Base-by-base conservation (phyloP, 495 filamentous ascomycete species). In the Penicillium macrosclerotiorum region DNA sequence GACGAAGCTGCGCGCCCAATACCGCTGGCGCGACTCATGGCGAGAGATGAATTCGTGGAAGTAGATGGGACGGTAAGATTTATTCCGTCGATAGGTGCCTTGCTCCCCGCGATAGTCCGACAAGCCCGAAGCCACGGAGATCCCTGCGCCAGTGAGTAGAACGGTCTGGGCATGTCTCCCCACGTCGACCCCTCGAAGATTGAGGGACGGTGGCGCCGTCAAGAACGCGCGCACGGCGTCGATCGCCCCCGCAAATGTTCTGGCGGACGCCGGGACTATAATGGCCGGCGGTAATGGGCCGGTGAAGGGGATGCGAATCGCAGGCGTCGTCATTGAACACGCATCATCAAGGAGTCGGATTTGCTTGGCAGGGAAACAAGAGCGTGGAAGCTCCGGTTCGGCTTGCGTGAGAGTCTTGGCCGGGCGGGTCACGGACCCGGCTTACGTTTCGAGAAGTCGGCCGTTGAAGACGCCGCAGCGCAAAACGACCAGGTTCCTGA, bases 1-100 rank as follows among this genome's bases (percentile, higher is more conserved):
- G 16, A 98, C 72, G 61, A 91, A 98, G 64, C 88, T 94, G 11
- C 93, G 74, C 5, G 93, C 92, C 92, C 92, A 98, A 70, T 98
- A 98, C 46, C 93, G 72, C 68, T 97, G 94, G 42, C 93, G 75
- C 13, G 89, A 85, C 60, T 92, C 90, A 69, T 98, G 92, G 49
- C 71, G 85, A 30, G 76, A 64, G 20, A 85, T 51, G 60, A 96
- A 98, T 57, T 98, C 93, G 66, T 88, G 80, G 67, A 83, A 94
- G 68, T 95, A 98, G 52, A 95, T 93, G 12, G 93, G 93, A 18
- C 86, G 81, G 61, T 96, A 96, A 3, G 78, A 81, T 60, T 83
- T 85, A 70, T 97, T 96, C 47, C 88, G 79, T 19, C 89, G 83
- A 54, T 98, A 98, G 13, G 93, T 97, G 30, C 93, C 93, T 45